These are phyloP conservation scores for Austroboletus novae-zelandiae DNA, from an alignment of 1,284 basidiomycete species.

Conservation along the genomic window DNA sequence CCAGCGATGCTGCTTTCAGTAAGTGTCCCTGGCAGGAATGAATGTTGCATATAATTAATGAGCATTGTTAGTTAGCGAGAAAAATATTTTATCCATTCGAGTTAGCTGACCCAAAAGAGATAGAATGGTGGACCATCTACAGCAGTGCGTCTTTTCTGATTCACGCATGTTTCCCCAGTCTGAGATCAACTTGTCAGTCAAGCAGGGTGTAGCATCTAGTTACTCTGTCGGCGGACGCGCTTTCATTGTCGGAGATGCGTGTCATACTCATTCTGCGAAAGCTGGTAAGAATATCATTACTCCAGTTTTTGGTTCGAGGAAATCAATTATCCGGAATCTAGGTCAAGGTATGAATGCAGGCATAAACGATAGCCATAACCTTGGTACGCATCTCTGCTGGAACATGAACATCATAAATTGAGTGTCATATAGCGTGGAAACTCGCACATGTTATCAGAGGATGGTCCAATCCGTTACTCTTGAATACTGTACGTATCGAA, in stretches of 20 bases:
- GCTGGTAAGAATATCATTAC: not conserved
- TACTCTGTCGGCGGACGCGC: not conserved
- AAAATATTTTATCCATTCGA: constrained; percentile 45
- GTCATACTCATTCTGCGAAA: not conserved
- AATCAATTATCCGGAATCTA: constrained; percentile 16
- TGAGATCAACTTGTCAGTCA: not conserved
- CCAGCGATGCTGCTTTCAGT: constrained; percentile 57
- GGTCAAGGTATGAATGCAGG: constrained; percentile 61
- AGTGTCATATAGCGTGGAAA: not conserved
- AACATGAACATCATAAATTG: no score
- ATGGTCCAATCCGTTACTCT: constrained; percentile 49
- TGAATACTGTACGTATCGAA: constrained; percentile 59
- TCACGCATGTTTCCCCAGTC: not conserved
- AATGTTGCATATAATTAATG: not conserved
- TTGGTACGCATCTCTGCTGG: constrained; percentile 25
- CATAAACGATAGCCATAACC: constrained; percentile 80
- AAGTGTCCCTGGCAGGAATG: not conserved
- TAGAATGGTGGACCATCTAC: not conserved
- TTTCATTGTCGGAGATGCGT: not conserved
- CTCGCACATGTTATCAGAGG: not conserved
- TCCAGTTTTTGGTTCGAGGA: not conserved
- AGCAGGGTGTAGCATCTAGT: not conserved
- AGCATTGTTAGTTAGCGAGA: constrained; percentile 46
- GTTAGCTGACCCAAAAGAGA: not conserved
- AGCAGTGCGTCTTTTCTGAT: not conserved